Evolutionary conservation across 1,284 basidiomycete species (phyloP), one percentile per base, ranked within the genome.

Genomic region (Pseudozyma tsukubaensis): DNA sequence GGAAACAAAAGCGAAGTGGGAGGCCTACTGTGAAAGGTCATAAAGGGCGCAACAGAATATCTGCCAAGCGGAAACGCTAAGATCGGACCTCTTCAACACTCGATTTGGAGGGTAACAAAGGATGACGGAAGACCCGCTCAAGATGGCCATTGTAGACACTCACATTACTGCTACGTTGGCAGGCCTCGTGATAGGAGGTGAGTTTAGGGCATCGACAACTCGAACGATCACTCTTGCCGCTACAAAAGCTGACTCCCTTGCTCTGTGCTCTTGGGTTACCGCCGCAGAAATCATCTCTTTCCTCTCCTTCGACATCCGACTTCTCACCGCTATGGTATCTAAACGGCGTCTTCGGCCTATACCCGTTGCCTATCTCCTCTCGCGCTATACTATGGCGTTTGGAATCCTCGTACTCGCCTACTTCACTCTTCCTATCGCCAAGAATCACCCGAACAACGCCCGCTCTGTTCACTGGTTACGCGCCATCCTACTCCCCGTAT

Each of bases 221-320:
- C 24, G 24, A 29, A 3, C 24, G 24, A 29, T 29, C 24, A 29
- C 24, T 29, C 3, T 29, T 29, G 24, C 24, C 24, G n/a, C n/a
- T n/a, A n/a, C n/a, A n/a, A 19, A 10, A 40, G 39, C 34, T 59
- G 24, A 47, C 24, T 14, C 19, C 37, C 8, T 29, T 39, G 4
- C 8, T 42, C 39, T 32, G n/a, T 32, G n/a, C 3, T 29, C 24
- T 29, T 6, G 24, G 24, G 3, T 3, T 29, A 3, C 6, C 24
- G 24, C 24, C 7, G 16, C 35, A 71, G 69, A 73, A n/a, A 64
- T 68, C 3, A 51, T 73, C 0, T 61, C 71, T 2, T 65, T 60
- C 43, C 32, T 68, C 6, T 40, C 49, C 4, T 69, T 73, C 24
- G 71, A 73, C 44, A 40, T 61, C 3, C 61, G 61, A 0, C 61